Conservation (phyloP, 371 early-diverging fungal genomes). For the Circinella umbellata region DNA sequence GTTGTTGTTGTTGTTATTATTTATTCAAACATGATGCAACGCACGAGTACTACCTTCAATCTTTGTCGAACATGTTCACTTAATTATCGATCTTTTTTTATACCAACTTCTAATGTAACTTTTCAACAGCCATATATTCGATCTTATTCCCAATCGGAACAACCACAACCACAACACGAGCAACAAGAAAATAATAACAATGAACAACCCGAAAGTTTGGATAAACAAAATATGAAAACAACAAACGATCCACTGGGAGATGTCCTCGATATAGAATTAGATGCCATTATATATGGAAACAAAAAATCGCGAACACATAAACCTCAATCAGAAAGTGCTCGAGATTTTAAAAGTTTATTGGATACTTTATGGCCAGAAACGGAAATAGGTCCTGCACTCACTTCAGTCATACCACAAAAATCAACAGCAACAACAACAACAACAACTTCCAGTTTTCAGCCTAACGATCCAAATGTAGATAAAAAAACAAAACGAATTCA, state of each 20-base stretch:
- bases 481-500: constrained; percentile 12
- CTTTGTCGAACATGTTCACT: no score
- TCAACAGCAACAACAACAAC: not conserved
- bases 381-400: not conserved
- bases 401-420: not conserved
- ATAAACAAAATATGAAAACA: no score
- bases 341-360: not conserved
- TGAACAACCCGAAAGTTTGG: not conserved
- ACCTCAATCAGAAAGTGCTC: not conserved
- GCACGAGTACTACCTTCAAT: no score
- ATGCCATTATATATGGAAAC: not conserved
- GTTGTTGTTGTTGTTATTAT: no score
- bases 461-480: not conserved
- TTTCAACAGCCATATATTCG: not conserved
- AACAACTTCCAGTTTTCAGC: no score
- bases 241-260: not conserved
- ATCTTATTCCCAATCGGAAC: not conserved
- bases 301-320: not conserved
- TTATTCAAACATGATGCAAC: no score
- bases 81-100: no score
- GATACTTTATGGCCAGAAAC: not conserved
- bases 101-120: no score
- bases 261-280: not conserved
- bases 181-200: not conserved
- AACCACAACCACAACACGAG: not conserved